Percentiles rank a stretch among this genome's conserved stretches.
Evolutionary conservation across 768 basidiomycete genomes (phyloP).

Genomic region (Mycena haematopus): DNA sequence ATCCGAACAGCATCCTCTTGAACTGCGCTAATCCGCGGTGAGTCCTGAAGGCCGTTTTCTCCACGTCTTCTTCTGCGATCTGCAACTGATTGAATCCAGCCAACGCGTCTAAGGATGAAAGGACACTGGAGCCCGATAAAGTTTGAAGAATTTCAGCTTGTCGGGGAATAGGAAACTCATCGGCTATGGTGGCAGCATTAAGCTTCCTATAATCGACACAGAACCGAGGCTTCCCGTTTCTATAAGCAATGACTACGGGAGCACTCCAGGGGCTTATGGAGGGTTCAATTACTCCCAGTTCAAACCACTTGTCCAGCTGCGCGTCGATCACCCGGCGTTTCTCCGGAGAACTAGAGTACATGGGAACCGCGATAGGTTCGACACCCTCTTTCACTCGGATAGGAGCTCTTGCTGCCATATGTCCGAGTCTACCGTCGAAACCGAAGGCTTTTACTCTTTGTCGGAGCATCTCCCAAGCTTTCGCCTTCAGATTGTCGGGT

Average conservation of each 20-base stretch:
- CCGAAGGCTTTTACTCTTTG: too few species aligned
- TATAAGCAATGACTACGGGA: neutral
- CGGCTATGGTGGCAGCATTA: neutral
- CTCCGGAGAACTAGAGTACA: too few species aligned
- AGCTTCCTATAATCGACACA: neutral
- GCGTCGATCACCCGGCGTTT: neutral
- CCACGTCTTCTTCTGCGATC: neutral
- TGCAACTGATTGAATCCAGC: slow-evolving; percentile 3
- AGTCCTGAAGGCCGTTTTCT: slow-evolving; percentile 5
- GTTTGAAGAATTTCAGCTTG: neutral
- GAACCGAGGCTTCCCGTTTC: neutral
- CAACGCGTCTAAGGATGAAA: slow-evolving; percentile 1
- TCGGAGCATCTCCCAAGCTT: too few species aligned
- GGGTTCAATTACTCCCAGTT: neutral
- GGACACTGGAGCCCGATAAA: neutral
- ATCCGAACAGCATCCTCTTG: neutral
- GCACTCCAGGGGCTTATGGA: slow-evolving; percentile 1
- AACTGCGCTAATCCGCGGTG: neutral
- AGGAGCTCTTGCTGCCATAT: too few species aligned
- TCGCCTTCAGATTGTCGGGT: too few species aligned
- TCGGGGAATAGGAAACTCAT: slow-evolving; percentile 1
- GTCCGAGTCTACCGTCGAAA: too few species aligned
- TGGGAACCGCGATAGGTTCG: too few species aligned
- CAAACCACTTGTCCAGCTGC: slow-evolving; percentile 3
- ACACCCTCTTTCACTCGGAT: too few species aligned